Evolutionary conservation across 805 yeast species (phyloP).

Genomic region (Yarrowia keelungensis): DNA sequence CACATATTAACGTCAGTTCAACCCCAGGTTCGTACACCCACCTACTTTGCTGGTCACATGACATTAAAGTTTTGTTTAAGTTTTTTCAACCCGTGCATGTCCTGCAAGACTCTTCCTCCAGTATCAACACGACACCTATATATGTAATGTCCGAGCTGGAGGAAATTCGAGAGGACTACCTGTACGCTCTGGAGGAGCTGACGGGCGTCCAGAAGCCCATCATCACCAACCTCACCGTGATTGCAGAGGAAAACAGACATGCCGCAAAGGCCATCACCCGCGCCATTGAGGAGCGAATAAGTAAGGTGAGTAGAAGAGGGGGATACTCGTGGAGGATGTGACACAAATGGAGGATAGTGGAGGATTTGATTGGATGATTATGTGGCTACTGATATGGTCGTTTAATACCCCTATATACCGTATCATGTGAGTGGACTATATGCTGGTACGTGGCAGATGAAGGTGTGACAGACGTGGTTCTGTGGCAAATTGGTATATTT

Average conservation of each 20-base stretch:
- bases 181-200: constrained; percentile 71
- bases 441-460: too few species aligned
- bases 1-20: too few species aligned
- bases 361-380: too few species aligned
- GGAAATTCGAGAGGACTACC: constrained; percentile 68
- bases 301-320: constrained; percentile 55
- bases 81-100: constrained; percentile 4
- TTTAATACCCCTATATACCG: too few species aligned
- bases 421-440: too few species aligned
- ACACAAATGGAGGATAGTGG: too few species aligned
- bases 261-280: constrained; percentile 79
- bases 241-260: constrained; percentile 84
- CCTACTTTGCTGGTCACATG: too few species aligned
- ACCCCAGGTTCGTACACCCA: too few species aligned
- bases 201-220: constrained; percentile 91
- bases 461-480: too few species aligned
- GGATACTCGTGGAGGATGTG: too few species aligned
- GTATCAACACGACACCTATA: constrained; percentile 15
- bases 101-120: constrained; percentile 13
- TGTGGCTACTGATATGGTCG: too few species aligned
- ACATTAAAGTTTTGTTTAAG: neutral
- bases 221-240: constrained; percentile 78
- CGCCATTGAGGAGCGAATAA: constrained; percentile 76
- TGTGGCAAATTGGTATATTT: too few species aligned
- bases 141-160: constrained; percentile 44